Evolutionary conservation across 1,284 basidiomycete genomes (phyloP).

Genomic region (Phaffia rhodozyma): DNA sequence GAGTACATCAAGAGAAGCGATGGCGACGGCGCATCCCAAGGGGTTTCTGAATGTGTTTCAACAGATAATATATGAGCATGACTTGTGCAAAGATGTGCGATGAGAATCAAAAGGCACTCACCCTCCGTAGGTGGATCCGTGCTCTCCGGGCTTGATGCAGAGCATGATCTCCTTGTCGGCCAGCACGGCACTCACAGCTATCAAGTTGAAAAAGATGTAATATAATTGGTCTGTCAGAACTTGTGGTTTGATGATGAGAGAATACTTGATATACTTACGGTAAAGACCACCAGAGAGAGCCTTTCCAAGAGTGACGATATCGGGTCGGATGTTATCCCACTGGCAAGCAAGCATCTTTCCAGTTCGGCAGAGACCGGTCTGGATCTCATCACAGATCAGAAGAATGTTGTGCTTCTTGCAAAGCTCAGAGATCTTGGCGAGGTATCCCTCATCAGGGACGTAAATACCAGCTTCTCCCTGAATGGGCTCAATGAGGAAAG

Average conservation of each 20-base stretch:
- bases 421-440: constrained; percentile 59
- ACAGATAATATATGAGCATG: not conserved
- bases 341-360: constrained; percentile 81
- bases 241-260: not conserved
- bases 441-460: constrained; percentile 82
- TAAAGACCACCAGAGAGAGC: constrained; percentile 77
- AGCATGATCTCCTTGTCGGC: constrained; percentile 85
- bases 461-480: constrained; percentile 97
- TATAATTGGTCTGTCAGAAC: not conserved
- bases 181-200: constrained; percentile 90
- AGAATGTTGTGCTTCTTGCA: constrained; percentile 92
- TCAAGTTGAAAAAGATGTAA: constrained; percentile 42
- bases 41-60: constrained; percentile 55
- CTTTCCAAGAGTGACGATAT: constrained; percentile 89
- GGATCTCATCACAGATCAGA: constrained; percentile 94
- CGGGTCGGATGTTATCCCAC: constrained; percentile 79
- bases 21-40: constrained; percentile 85
- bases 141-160: constrained; percentile 91
- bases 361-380: constrained; percentile 76
- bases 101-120: constrained; percentile 33
- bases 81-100: not conserved
- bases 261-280: not conserved
- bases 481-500: constrained; percentile 93
- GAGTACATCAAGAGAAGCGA: constrained; percentile 78
- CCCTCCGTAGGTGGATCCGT: constrained; percentile 93